Conservation (phyloP, 2,329 filamentous ascomycete genomes). For the Clonostachys byssicola region DNA sequence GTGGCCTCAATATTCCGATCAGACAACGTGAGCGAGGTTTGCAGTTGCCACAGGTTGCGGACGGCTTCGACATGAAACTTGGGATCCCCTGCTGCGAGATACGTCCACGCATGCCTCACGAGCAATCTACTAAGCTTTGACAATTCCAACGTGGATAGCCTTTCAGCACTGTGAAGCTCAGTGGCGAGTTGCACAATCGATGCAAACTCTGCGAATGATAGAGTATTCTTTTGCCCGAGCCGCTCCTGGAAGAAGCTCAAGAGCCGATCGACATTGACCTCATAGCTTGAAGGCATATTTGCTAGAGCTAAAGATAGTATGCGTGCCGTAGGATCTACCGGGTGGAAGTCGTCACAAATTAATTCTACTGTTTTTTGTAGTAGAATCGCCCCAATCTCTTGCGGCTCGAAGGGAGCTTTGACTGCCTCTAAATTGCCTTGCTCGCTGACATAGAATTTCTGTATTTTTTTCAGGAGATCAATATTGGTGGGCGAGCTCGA, state of each 20-base stretch:
- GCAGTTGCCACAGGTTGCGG: constrained; percentile 79
- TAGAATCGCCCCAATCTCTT: constrained; percentile 56
- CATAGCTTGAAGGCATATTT: constrained; percentile 41
- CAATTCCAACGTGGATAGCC: constrained; percentile 46
- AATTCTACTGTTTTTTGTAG: constrained; percentile 54
- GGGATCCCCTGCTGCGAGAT: constrained; percentile 75
- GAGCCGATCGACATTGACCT: constrained; percentile 38
- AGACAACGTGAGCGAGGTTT: constrained; percentile 62
- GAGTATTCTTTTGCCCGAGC: constrained; percentile 26
- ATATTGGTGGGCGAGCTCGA: constrained; percentile 15
- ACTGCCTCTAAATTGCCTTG: constrained; percentile 65
- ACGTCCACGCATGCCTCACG: constrained; percentile 71
- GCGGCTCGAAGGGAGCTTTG: constrained; percentile 52
- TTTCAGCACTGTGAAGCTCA: constrained; percentile 48
- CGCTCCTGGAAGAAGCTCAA: constrained; percentile 46
- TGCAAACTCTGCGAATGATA: constrained; percentile 52
- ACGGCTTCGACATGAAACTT: constrained; percentile 96
- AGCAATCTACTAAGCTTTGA: constrained; percentile 64
- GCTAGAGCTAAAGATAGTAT: constrained; percentile 54
- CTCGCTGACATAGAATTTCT: constrained; percentile 64
- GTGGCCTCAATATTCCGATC: constrained; percentile 78
- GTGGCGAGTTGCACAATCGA: constrained; percentile 55
- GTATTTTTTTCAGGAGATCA: constrained; percentile 58
- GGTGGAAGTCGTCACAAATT: constrained; percentile 13
- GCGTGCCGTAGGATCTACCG: constrained; percentile 43